A percentile compares a stretch with the other conserved stretches of the same genome.
phyloP scores from a whole-genome alignment of 2,329 filamentous ascomycete species.

The Colletotrichum euphorbiae region DNA sequence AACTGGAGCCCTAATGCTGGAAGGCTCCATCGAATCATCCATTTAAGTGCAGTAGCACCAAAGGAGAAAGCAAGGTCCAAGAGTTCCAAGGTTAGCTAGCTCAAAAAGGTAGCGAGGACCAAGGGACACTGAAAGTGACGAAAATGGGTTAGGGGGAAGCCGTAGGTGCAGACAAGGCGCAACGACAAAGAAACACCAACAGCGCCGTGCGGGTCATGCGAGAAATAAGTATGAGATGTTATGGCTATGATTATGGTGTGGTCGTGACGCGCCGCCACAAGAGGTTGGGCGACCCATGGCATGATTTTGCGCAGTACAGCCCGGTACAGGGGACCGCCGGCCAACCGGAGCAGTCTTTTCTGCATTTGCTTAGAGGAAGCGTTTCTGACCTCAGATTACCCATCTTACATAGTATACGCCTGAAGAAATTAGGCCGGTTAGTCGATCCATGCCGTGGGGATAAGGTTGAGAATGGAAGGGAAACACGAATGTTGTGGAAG shows the following conservation, averaged over 20 bases:
- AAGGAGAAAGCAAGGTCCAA: constrained; percentile 17
- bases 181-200: constrained; percentile 23
- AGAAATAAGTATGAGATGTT: constrained; percentile 41
- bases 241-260: constrained; percentile 38
- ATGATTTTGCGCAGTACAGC: constrained; percentile 27
- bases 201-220: constrained; percentile 31
- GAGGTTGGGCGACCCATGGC: constrained; percentile 39
- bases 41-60: constrained; percentile 21
- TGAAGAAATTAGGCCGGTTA: constrained; percentile 14
- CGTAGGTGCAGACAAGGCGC: constrained; percentile 24
- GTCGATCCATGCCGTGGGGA: constrained; percentile 16
- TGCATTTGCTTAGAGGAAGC: constrained; percentile 2
- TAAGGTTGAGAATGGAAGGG: constrained; percentile 24
- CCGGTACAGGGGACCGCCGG: constrained; percentile 31
- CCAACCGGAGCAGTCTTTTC: constrained; percentile 26
- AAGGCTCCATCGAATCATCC: constrained; percentile 30
- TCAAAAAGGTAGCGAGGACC: neutral
- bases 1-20: constrained; percentile 39
- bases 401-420: neutral
- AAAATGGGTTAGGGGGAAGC: constrained; percentile 31
- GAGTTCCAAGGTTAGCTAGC: constrained; percentile 5
- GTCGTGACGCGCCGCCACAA: constrained; percentile 37
- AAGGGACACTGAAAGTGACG: constrained; percentile 28
- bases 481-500: constrained; percentile 5
- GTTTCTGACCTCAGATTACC: constrained; percentile 27